A percentile compares a stretch with the other conserved stretches of the same genome.
phyloP scores from a whole-genome alignment of 495 filamentous ascomycete genomes.

The Aspergillus funiculosus region DNA sequence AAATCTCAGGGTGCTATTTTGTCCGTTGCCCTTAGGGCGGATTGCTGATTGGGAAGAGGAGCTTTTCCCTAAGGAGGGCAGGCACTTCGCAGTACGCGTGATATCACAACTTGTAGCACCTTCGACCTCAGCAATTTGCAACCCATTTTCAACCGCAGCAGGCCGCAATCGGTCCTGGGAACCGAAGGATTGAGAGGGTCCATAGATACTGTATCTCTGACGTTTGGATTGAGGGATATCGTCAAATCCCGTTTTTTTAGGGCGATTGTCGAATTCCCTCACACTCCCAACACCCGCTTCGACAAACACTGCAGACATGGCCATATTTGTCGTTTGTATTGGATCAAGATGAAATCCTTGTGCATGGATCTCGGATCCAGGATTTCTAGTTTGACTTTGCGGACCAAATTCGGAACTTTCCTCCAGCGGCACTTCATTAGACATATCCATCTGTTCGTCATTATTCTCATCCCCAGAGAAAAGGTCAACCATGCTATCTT shows the following conservation, averaged over 20 bases:
- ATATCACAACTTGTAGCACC: not conserved
- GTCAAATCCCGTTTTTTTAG: not conserved
- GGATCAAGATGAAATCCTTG: no score
- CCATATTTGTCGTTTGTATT: no score
- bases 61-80: conserved; percentile 18
- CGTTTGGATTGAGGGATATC: conserved; percentile 22
- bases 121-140: not conserved
- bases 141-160: not conserved
- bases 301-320: no score
- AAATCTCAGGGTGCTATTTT: conserved; percentile 50
- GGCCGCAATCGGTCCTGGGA: not conserved
- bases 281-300: no score
- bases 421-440: conserved; percentile 8
- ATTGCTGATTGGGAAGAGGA: conserved; percentile 27
- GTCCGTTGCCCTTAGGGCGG: conserved; percentile 20
- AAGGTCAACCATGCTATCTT: conserved; percentile 31
- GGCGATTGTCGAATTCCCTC: conserved; percentile 14
- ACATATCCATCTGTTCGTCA: conserved; percentile 11
- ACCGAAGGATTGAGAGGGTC: not conserved
- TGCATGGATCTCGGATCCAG: no score
- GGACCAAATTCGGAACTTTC: conserved; percentile 5
- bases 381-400: no score
- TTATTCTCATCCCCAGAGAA: conserved; percentile 21
- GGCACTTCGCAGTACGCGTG: not conserved
- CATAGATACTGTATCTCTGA: not conserved